Conservation (phyloP, 1,284 basidiomycete species). For the Austropuccinia psidii region DNA sequence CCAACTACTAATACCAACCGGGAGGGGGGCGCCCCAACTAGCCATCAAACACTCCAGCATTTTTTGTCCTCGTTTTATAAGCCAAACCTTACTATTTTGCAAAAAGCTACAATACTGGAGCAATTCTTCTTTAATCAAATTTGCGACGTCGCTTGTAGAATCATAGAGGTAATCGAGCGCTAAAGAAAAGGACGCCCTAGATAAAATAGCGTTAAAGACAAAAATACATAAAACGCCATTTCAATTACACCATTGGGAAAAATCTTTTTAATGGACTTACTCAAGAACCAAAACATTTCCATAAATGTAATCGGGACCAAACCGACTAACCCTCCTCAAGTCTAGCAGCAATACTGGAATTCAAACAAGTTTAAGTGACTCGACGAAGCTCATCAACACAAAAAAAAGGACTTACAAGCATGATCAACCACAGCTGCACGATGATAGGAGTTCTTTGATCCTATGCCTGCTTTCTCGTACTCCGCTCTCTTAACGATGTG, state of each 20-base stretch:
- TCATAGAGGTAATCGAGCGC: constrained; percentile 35
- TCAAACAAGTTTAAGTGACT: neutral
- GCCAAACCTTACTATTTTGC: neutral
- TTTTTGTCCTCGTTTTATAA: constrained; percentile 14
- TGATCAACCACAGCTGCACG: constrained; percentile 27
- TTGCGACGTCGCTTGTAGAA: constrained; percentile 5
- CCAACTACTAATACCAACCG: constrained; percentile 24
- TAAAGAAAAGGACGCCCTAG: constrained; percentile 30
- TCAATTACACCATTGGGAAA: neutral
- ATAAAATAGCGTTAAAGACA: neutral
- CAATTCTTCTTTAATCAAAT: constrained; percentile 28
- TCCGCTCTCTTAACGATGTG: constrained; percentile 25
- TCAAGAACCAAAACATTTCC: constrained; percentile 22
- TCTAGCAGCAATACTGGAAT: constrained; percentile 18
- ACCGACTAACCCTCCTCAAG: neutral
- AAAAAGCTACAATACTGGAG: constrained; percentile 20
- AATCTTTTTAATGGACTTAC: neutral
- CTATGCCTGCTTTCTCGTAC: neutral
- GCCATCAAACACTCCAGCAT: constrained; percentile 32
- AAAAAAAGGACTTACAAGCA: constrained; percentile 12
- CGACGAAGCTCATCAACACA: neutral
- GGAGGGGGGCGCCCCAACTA: constrained; percentile 29
- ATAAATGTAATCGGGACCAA: constrained; percentile 33
- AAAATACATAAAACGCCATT: neutral
- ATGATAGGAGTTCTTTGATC: constrained; percentile 23